Conservation (phyloP, 805 yeast genomes). For the Saturnispora zaruensis region DNA sequence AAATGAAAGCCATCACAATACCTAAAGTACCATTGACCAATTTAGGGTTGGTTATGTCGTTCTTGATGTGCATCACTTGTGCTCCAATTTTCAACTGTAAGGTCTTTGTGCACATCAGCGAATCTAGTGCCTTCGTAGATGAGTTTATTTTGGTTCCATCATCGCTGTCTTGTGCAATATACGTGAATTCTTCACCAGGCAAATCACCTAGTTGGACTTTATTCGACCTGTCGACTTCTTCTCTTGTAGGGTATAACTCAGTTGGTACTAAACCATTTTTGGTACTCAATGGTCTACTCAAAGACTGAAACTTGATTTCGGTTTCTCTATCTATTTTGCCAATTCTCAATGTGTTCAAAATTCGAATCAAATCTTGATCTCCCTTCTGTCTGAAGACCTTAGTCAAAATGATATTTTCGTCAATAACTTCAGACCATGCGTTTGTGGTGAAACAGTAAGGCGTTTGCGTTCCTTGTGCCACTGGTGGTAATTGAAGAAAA, state of each 20-base stretch:
- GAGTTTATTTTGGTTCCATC: slow-evolving; percentile 10
- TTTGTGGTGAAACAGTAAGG: slow-evolving; percentile 68
- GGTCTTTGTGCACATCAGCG: slow-evolving; percentile 60
- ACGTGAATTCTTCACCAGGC: slow-evolving; percentile 38
- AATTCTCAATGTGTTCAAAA: slow-evolving; percentile 72
- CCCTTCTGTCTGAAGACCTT: slow-evolving; percentile 83
- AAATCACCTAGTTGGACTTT: slow-evolving; percentile 39
- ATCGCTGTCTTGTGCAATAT: slow-evolving; percentile 35
- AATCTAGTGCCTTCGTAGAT: slow-evolving; percentile 22
- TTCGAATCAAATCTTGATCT: slow-evolving; percentile 65
- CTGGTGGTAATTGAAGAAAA: slow-evolving; percentile 93
- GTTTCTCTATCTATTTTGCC: slow-evolving; percentile 54
- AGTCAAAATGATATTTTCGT: slow-evolving; percentile 59
- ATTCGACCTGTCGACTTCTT: slow-evolving; percentile 79
- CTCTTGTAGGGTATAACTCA: slow-evolving; percentile 77
- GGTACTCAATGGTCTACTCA: slow-evolving; percentile 51
- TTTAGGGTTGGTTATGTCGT: slow-evolving; percentile 47
- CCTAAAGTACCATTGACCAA: slow-evolving; percentile 93
- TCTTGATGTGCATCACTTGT: slow-evolving; percentile 90
- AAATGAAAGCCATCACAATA: slow-evolving; percentile 48
- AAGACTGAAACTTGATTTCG: slow-evolving; percentile 36
- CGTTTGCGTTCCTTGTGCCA: slow-evolving; percentile 35
- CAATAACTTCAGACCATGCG: slow-evolving; percentile 58
- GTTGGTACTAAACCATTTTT: slow-evolving; percentile 82
- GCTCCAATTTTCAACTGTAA: slow-evolving; percentile 72